These are phyloP conservation scores for Candida alai DNA, from an alignment of 805 yeast genomes.

Conservation along the genomic window DNA sequence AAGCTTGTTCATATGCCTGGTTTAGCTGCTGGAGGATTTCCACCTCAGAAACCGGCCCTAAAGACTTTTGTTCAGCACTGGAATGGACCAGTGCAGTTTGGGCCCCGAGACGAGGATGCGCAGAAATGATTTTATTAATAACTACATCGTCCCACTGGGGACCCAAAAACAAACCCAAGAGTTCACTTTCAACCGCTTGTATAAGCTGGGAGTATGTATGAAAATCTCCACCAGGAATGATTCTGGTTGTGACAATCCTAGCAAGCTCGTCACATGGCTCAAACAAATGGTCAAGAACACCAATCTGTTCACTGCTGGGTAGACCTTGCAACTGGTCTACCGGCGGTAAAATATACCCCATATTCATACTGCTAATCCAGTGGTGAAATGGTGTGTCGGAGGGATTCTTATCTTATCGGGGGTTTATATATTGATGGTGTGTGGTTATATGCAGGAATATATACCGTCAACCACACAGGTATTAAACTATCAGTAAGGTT, in stretches of 20 bases:
- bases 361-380: no score
- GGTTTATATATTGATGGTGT: no score
- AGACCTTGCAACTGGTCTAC: conserved; percentile 17
- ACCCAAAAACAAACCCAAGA: conserved; percentile 29
- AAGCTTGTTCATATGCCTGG: conserved; percentile 54
- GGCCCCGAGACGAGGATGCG: conserved; percentile 88
- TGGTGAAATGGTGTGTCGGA: no score
- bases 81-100: conserved; percentile 58
- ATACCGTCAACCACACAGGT: no score
- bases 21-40: conserved; percentile 51
- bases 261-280: conserved; percentile 56
- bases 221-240: conserved; percentile 16
- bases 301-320: conserved; percentile 23
- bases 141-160: conserved; percentile 19
- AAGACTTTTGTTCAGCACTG: conserved; percentile 62
- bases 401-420: no score
- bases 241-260: conserved; percentile 26
- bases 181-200: conserved; percentile 37
- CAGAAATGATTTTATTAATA: conserved; percentile 63
- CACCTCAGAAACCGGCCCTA: conserved; percentile 50
- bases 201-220: conserved; percentile 36
- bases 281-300: conserved; percentile 53
- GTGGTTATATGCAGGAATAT: no score
- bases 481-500: no score
- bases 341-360: conserved; percentile 25